Evolutionary conservation across 306 rosid species (phyloP).

Genomic region (Cicer judaicum): DNA sequence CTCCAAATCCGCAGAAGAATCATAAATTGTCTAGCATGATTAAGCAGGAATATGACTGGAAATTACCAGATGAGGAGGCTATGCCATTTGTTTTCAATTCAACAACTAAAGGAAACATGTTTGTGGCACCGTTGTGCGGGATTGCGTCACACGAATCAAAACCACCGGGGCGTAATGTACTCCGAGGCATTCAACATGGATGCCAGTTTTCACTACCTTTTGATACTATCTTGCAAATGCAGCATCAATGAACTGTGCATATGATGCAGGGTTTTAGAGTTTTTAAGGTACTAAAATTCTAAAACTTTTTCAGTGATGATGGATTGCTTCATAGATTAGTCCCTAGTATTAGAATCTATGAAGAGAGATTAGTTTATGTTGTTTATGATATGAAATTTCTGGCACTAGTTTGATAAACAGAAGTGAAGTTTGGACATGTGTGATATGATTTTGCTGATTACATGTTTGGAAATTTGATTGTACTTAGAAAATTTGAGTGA

Average conservation of each 20-base stretch:
- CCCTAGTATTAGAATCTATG: slow-evolving; percentile 50
- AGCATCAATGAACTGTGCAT: slow-evolving; percentile 53
- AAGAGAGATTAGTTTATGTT: slow-evolving; percentile 53
- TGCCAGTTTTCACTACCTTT: slow-evolving; percentile 55
- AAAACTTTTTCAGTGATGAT: slow-evolving; percentile 49
- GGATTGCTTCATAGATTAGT: slow-evolving; percentile 54
- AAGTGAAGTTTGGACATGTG: slow-evolving; percentile 46
- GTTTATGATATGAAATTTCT: slow-evolving; percentile 47
- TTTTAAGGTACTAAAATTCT: slow-evolving; percentile 36
- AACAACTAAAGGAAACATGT: slow-evolving; percentile 52
- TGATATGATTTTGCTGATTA: slow-evolving; percentile 52
- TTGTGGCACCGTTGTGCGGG: slow-evolving; percentile 55
- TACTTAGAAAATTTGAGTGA: slow-evolving; percentile 45
- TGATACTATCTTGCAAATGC: slow-evolving; percentile 62
- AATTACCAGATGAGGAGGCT: slow-evolving; percentile 52
- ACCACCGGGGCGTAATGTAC: slow-evolving; percentile 59
- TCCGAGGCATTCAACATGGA: slow-evolving; percentile 55
- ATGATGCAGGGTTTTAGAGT: slow-evolving; percentile 42
- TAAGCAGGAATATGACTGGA: slow-evolving; percentile 62
- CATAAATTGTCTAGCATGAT: slow-evolving; percentile 42
- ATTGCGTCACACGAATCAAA: slow-evolving; percentile 61
- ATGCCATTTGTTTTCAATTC: slow-evolving; percentile 54
- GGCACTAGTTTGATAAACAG: slow-evolving; percentile 43
- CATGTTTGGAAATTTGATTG: slow-evolving; percentile 44
- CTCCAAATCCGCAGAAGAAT: slow-evolving; percentile 57